A percentile compares a stretch with the other conserved stretches of the same genome.
phyloP scores from a whole-genome alignment of 139 green algal species.

The Pleodorina starrii region DNA sequence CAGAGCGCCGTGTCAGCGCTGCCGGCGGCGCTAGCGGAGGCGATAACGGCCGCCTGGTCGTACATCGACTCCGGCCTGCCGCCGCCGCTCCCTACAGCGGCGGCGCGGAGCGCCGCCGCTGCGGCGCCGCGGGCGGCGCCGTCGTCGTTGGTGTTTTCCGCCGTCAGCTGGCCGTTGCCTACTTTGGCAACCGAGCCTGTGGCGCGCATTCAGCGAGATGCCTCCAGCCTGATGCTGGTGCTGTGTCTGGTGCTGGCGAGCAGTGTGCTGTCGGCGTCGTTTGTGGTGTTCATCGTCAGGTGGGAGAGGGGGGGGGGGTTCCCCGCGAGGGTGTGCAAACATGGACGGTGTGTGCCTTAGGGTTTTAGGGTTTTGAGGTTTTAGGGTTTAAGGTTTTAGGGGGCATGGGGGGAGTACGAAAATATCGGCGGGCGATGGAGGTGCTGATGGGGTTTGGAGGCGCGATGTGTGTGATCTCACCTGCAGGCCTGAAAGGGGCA shows the following conservation, averaged over 20 bases:
- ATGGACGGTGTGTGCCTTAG: background rate
- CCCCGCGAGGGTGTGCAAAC: background rate
- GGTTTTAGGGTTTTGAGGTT: background rate
- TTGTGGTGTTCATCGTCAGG: slow-evolving; percentile 79
- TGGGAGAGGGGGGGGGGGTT: slow-evolving; percentile 24
- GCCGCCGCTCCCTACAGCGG: background rate
- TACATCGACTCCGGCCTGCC: slow-evolving; percentile 20
- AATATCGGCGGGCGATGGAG: background rate
- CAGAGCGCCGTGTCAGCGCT: slow-evolving; percentile 65
- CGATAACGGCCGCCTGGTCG: slow-evolving; percentile 16
- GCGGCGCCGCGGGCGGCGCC: background rate
- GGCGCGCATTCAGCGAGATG: slow-evolving; percentile 36
- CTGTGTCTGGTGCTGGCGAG: slow-evolving; percentile 79
- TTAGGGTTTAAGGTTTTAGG: no score
- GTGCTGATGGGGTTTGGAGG: background rate
- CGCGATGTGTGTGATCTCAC: background rate
- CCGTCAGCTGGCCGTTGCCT: slow-evolving; percentile 62
- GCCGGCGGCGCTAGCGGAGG: slow-evolving; percentile 64
- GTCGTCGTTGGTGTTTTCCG: background rate
- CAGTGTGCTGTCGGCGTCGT: slow-evolving; percentile 72
- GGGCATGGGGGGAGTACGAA: background rate
- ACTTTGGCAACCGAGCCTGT: slow-evolving; percentile 62
- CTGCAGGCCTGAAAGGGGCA: no score
- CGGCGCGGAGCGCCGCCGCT: background rate
- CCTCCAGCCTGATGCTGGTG: slow-evolving; percentile 77